Base-by-base conservation (phyloP, 345 rosid genomes). In the Crucihimalaya himalaica region DNA sequence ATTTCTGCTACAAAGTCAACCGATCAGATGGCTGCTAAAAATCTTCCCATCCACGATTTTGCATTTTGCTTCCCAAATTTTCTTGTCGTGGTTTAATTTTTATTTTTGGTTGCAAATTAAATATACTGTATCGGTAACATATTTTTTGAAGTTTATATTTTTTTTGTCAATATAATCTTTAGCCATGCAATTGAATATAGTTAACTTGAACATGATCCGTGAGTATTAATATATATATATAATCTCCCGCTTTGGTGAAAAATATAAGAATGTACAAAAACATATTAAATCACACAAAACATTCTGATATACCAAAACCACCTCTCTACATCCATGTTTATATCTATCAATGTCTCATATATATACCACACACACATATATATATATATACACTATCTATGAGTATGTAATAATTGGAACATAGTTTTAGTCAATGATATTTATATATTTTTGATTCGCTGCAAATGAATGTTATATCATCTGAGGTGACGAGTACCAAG, bases 401-500 rank as follows among this genome's bases (percentile, higher is more conserved):
- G 10, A 25, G 16, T 72, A 12, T 62, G 6, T 2, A 60, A 28
- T 46, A 40, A 40, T 29, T 65, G 54, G 48, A 54, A 23, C 16
- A 45, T 45, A 66, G 34, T 45, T 66, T 55, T 10, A 15, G 25
- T 20, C 28, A 65, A 18, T 55, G 8, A 12, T 73, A 42, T 39
- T 51, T 37, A 53, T 40, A 28, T 15, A 63, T 15, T 43, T 67
- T n/a, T 75, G 68, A 58, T 61, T 75, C 48, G 62, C 37, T 68
- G 63, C 42, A 12, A 60, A 61, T 68, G 63, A 25, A 61, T 59
- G 34, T 29, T 50, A n/a, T 37, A 43, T 39, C 68, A 23, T 37
- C 23, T 59, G 69, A 51, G 15, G 8, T 75, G 61, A 39, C 53
- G 73, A 67, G n/a, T 67, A 75, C 68, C 79, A 61, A 68, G 63